Base-by-base conservation (phyloP, 495 filamentous ascomycete species). In the Stereocaulon alpinum region DNA sequence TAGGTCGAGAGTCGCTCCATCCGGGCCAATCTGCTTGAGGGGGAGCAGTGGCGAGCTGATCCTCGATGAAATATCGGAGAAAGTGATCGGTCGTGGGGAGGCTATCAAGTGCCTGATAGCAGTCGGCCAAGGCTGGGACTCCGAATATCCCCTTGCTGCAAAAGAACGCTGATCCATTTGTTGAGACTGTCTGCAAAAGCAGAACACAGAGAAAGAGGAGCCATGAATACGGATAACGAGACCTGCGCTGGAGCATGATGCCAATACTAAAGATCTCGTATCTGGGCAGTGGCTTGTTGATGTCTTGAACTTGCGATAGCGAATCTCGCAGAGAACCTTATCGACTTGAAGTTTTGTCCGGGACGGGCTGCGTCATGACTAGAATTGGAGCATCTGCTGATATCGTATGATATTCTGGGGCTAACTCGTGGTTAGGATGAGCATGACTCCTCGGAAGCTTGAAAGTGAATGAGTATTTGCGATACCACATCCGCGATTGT, bases 31-130 rank as follows among this genome's bases (percentile, higher is more conserved):
- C 34, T 0, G 18, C 9, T 9, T 40, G 1, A 11, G n/a, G 40
- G 1, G n/a, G 40, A 10, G 9, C 5, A 12, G 20, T 6, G 37
- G n/a, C 2, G n/a, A 59, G 37, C 34, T 50, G 40, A 0, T 6
- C 17, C 29, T 59, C 57, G 17, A 59, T 24, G n/a, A 41, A 59
- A 29, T 15, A 59, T 14, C 57, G 51, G 29, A 40, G 22, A 17
- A 2, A 4, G 0, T 24, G 0, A 20, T 59, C 57, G 29, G 47
- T 11, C 4, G 1, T 3, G 6, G 47, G 17, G 22, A 52, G 20
- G 0, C 5, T 18, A 52, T 22, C 9, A 24, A 52, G 1, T 15
- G 57, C 47, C 5, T 22, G 37, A 5, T 17, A 20, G 27, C 57
- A 59, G 24, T 59, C 57, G 24, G 5, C 18, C 4, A 40, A 0